phyloP scores from a whole-genome alignment of 2,329 filamentous ascomycete genomes.

The Cucurbitaria berberidis region DNA sequence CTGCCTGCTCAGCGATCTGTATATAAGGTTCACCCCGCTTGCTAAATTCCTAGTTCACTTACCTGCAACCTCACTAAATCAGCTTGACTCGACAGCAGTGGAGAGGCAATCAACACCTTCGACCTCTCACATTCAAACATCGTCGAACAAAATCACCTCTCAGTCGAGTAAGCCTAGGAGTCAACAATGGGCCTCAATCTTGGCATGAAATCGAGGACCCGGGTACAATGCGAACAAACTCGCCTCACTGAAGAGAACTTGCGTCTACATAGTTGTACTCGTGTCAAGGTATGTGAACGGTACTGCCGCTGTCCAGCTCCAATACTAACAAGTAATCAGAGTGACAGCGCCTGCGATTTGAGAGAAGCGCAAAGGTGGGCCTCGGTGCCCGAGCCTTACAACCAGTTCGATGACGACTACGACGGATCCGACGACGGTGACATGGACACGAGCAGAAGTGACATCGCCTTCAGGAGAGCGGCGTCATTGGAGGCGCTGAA shows the following conservation, averaged over 20 bases:
- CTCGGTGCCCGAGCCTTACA: constrained; percentile 22
- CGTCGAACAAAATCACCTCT: not conserved
- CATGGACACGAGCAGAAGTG: constrained; percentile 17
- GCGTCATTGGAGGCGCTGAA: constrained; percentile 40
- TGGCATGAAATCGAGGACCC: not conserved
- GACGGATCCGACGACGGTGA: constrained; percentile 33
- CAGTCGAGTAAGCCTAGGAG: not conserved
- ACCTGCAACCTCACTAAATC: not conserved
- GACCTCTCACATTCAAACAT: not conserved
- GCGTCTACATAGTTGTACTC: constrained; percentile 34
- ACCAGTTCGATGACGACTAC: constrained; percentile 23
- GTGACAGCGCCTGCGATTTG: constrained; percentile 13
- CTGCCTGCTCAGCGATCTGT: constrained; percentile 1
- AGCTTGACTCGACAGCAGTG: not conserved
- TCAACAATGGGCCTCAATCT: not conserved
- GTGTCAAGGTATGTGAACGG: constrained; percentile 26
- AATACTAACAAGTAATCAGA: constrained; percentile 9
- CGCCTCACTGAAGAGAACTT: constrained; percentile 42
- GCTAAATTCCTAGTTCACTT: not conserved
- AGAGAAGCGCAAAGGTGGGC: constrained; percentile 22
- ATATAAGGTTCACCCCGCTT: constrained; percentile 14
- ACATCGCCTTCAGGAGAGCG: constrained; percentile 29
- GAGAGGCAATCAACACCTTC: not conserved
- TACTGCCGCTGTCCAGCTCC: not conserved
- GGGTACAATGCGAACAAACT: not conserved